phyloP scores from a whole-genome alignment of 768 basidiomycete genomes.

The Hericium erinaceus region DNA sequence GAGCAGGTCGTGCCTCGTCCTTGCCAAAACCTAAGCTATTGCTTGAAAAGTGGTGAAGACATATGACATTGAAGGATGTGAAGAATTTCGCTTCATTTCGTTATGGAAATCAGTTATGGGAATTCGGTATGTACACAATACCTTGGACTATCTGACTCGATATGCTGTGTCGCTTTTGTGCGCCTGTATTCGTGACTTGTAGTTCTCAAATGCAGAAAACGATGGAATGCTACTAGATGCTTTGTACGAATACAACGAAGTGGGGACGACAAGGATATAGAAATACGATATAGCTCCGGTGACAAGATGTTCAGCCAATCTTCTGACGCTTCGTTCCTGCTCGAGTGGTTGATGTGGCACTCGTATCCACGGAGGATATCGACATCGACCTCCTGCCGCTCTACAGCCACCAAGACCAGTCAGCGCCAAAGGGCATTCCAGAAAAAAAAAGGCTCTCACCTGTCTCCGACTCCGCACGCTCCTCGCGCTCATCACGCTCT shows the following conservation, averaged over 20 bases:
- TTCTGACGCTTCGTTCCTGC: slow-evolving; percentile 16
- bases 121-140: neutral
- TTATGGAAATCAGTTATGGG: neutral
- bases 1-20: slow-evolving; percentile 54
- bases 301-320: slow-evolving; percentile 1
- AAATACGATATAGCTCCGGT: neutral
- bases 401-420: neutral
- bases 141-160: neutral
- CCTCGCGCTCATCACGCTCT: slow-evolving; percentile 39
- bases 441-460: slow-evolving; percentile 25
- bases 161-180: neutral
- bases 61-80: neutral
- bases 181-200: neutral
- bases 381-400: slow-evolving; percentile 55
- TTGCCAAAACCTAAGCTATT: slow-evolving; percentile 31
- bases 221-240: neutral
- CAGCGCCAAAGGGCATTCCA: neutral
- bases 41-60: neutral
- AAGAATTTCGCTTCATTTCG: neutral
- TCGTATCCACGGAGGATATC: slow-evolving; percentile 65
- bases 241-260: neutral
- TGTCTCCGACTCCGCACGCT: slow-evolving; percentile 47
- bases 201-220: neutral
- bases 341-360: slow-evolving; percentile 12
- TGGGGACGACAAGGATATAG: neutral